Evolutionary conservation across 305 asterid genomes (phyloP).

Genomic region (Fraxinus latifolia): DNA sequence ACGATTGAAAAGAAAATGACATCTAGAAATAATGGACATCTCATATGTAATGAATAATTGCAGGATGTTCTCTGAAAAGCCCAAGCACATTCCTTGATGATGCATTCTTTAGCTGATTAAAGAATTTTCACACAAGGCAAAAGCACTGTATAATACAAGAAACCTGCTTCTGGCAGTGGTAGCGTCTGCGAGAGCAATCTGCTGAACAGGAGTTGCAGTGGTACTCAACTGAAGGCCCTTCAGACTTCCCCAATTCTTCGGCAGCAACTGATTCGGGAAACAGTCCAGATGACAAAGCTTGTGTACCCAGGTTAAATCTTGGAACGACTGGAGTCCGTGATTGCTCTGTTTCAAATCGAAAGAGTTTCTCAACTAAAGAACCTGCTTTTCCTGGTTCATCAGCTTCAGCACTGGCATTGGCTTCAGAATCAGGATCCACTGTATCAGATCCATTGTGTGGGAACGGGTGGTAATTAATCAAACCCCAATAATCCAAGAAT

Average conservation of each 20-base stretch:
- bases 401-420: constrained; percentile 37
- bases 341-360: constrained; percentile 66
- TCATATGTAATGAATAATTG: background rate
- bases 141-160: constrained; percentile 24
- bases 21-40: background rate
- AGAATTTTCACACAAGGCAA: background rate
- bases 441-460: constrained; percentile 49
- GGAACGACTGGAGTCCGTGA: constrained; percentile 55
- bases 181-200: constrained; percentile 96
- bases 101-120: background rate
- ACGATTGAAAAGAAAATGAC: background rate
- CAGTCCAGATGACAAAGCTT: constrained; percentile 61
- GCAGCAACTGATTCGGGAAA: constrained; percentile 64
- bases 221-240: constrained; percentile 82
- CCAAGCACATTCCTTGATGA: background rate
- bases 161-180: constrained; percentile 99
- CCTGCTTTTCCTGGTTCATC: constrained; percentile 43
- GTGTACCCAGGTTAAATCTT: constrained; percentile 43
- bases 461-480: constrained; percentile 91
- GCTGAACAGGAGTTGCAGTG: constrained; percentile 98
- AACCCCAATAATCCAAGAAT: constrained; percentile 96
- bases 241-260: constrained; percentile 87
- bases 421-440: constrained; percentile 38
- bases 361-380: constrained; percentile 59
- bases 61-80: background rate